Conservation (phyloP, 2,329 filamentous ascomycete genomes). For the Fusarium sacchari region DNA sequence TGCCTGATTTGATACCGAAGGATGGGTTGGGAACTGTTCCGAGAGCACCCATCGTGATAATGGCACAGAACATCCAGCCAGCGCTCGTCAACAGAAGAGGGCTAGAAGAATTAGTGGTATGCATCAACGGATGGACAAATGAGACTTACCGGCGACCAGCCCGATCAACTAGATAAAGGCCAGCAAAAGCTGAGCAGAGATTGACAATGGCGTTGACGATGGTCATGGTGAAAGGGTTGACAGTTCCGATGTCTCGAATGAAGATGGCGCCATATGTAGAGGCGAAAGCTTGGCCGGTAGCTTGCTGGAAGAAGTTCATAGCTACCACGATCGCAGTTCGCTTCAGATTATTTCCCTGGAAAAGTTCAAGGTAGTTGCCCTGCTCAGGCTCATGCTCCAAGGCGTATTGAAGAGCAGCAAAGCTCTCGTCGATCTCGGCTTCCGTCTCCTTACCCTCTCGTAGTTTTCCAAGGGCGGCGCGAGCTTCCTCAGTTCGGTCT, state of each 20-base stretch:
- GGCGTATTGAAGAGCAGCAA: not conserved
- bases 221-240: constrained; percentile 44
- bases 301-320: constrained; percentile 33
- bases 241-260: constrained; percentile 33
- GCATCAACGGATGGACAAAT: rapidly evolving
- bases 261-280: constrained; percentile 39
- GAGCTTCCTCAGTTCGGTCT: constrained; percentile 33
- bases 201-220: constrained; percentile 8
- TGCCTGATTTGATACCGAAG: constrained; percentile 31
- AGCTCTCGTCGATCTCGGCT: constrained; percentile 24
- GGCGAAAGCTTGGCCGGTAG: constrained; percentile 35
- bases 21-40: constrained; percentile 26
- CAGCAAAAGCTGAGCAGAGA: constrained; percentile 13
- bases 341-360: constrained; percentile 26
- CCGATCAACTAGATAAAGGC: not conserved
- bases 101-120: not conserved
- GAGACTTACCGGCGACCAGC: constrained; percentile 17
- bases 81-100: constrained; percentile 1
- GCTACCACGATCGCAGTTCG: constrained; percentile 16
- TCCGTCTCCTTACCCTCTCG: constrained; percentile 32
- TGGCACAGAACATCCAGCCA: constrained; percentile 34
- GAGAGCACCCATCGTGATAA: constrained; percentile 41
- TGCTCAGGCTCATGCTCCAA: constrained; percentile 35
- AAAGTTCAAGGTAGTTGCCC: constrained; percentile 22
- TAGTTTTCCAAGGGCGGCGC: constrained; percentile 10